phyloP scores from a whole-genome alignment of 805 yeast genomes.

The Candida quercuum region DNA sequence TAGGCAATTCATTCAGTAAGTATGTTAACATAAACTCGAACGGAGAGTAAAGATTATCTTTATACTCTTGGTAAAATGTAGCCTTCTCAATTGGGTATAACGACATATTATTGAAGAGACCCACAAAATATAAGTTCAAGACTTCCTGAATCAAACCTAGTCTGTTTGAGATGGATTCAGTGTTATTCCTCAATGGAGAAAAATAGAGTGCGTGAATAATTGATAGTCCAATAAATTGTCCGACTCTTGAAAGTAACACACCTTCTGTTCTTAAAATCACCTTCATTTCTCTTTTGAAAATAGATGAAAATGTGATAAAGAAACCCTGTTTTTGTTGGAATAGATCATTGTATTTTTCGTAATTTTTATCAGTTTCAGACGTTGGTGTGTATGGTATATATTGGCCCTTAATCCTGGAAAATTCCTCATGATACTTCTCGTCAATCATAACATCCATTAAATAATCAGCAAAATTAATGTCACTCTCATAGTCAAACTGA shows the following conservation, averaged over 20 bases:
- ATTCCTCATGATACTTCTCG: conserved; percentile 35
- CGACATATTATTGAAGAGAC: conserved; percentile 73
- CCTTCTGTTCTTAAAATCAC: conserved; percentile 48
- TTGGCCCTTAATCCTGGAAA: conserved; percentile 7
- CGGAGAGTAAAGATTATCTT: conserved; percentile 65
- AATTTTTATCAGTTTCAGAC: conserved; percentile 18
- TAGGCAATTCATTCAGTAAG: conserved; percentile 58
- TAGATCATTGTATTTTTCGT: conserved; percentile 1
- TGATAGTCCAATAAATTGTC: conserved; percentile 61
- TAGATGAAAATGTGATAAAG: conserved; percentile 28
- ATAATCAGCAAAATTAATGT: conserved; percentile 72
- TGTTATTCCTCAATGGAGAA: conserved; percentile 46
- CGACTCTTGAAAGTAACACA: conserved; percentile 55
- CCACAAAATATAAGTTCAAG: conserved; percentile 67
- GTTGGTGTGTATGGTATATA: conserved; percentile 35
- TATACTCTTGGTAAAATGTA: conserved; percentile 72
- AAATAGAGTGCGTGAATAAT: conserved; percentile 63
- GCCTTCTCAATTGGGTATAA: conserved; percentile 70
- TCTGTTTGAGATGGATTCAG: conserved; percentile 55
- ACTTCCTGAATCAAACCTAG: conserved; percentile 75
- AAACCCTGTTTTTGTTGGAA: conserved; percentile 8
- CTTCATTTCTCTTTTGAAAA: conserved; percentile 28
- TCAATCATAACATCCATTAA: conserved; percentile 65
- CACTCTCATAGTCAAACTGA: conserved; percentile 11
- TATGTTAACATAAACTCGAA: conserved; percentile 59